Evolutionary conservation across 768 basidiomycete species (phyloP), one percentile per base, ranked within the genome.

Genomic region (Butyriboletus loyo): DNA sequence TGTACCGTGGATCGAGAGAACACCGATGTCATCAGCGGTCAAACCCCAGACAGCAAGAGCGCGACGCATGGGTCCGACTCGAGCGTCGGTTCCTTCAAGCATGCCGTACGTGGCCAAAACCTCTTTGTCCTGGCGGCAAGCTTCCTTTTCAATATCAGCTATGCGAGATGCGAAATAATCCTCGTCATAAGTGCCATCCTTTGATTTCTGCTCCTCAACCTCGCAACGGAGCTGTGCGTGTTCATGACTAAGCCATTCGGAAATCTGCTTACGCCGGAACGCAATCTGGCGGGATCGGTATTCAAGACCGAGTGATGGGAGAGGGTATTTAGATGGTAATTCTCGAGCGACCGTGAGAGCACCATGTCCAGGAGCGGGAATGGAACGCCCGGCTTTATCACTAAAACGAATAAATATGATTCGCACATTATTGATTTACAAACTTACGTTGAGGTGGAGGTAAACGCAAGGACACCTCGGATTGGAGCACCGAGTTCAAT

Each of bases 41-140:
- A 99, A 77, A 55, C 94, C 95, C 94, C 94, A 99, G 34, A 98
- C 89, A 43, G 97, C 97, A 47, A 99, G 79, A 3, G 96, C 96
- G 50, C 97, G 89, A 56, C 96, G 91, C 50, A 99, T 78, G 50
- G 97, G 97, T 27, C 93, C 84, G 55, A 98, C 80, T 32, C 84
- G 83, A 53, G 92, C 86, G 64, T 97, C 92, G 37, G 74, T 75
- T 28, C 92, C 94, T 69, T 92, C 86, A 24, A 96, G 79, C 96
- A 98, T 97, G 47, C 97, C 97, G 68, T 92, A 99, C 52, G 88
- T 89, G 0, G 85, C 83, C n/a, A 97, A 76, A 2, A 87, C 92
- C 59, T 97, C 92, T 67, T 88, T 88, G 73, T 99, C 96, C 69
- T 99, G 97, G 52, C 84, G 84, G 49, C 74, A 76, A 24, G 97